Percentiles rank a stretch among this genome's conserved stretches.
These are phyloP conservation scores for Clonostachys solani DNA, from an alignment of 2,329 filamentous ascomycete genomes.

Conservation along the genomic window DNA sequence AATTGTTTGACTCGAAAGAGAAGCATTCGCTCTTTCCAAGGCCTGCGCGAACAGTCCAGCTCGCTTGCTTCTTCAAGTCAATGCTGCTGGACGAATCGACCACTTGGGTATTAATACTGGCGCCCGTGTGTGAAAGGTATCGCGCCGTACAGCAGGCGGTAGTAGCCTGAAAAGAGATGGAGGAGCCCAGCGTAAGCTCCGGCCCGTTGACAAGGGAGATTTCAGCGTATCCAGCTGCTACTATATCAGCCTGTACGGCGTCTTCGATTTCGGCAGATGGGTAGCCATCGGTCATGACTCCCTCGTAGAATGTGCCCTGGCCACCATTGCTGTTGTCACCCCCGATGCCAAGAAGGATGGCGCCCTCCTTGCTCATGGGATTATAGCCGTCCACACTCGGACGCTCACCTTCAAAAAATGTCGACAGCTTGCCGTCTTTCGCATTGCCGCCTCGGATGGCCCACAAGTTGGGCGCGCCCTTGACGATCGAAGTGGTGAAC, in stretches of 20 bases:
- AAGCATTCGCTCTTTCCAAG: no score
- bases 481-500: slow-evolving; percentile 53
- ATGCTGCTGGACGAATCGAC: no score
- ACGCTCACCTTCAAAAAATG: slow-evolving; percentile 53
- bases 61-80: no score
- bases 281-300: slow-evolving; percentile 59
- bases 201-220: no score
- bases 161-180: no score
- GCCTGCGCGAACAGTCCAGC: no score
- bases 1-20: no score
- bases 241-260: slow-evolving; percentile 55
- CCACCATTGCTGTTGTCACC: slow-evolving; percentile 58
- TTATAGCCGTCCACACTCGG: slow-evolving; percentile 42
- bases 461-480: slow-evolving; percentile 53
- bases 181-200: no score
- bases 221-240: slow-evolving; percentile 49
- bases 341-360: slow-evolving; percentile 67
- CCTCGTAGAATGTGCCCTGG: slow-evolving; percentile 63
- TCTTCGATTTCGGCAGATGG: slow-evolving; percentile 55
- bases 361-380: slow-evolving; percentile 60
- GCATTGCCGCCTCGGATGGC: slow-evolving; percentile 55
- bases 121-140: no score
- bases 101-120: no score
- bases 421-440: slow-evolving; percentile 47
- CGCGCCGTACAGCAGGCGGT: no score